Evolutionary conservation across 139 green algal genomes (phyloP).

Genomic region (Asterochloris sp.): DNA sequence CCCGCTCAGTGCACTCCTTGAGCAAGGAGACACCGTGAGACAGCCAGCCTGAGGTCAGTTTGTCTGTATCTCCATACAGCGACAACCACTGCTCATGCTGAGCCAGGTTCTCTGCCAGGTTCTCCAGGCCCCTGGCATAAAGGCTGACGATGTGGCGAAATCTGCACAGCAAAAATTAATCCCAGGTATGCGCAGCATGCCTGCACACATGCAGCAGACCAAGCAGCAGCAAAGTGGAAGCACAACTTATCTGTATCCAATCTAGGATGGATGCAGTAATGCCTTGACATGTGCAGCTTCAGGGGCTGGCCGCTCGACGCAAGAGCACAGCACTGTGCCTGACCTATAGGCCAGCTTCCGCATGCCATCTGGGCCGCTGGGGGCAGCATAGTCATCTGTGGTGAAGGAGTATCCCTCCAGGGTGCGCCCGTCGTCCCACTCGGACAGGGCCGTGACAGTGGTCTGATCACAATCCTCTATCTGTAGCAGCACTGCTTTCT

Average conservation of each 20-base stretch:
- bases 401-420: constrained; percentile 17
- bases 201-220: not conserved
- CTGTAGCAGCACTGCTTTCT: not conserved
- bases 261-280: not conserved
- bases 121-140: constrained; percentile 13
- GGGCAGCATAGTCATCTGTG: constrained; percentile 13
- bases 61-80: constrained; percentile 37
- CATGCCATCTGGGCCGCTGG: not conserved
- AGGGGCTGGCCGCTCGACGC: too few relatives aligned
- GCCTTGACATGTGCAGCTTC: too few relatives aligned
- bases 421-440: constrained; percentile 21
- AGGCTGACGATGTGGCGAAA: constrained; percentile 19
- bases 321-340: too few relatives aligned
- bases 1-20: not conserved
- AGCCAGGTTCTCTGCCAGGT: not conserved
- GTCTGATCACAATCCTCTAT: constrained; percentile 39
- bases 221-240: not conserved
- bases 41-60: constrained; percentile 34
- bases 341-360: constrained; percentile 30
- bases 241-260: not conserved
- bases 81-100: not conserved
- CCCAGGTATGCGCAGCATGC: not conserved
- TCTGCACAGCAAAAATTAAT: not conserved
- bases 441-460: constrained; percentile 26
- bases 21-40: constrained; percentile 12